phyloP scores from a whole-genome alignment of 345 rosid species.

The Viola odorata region DNA sequence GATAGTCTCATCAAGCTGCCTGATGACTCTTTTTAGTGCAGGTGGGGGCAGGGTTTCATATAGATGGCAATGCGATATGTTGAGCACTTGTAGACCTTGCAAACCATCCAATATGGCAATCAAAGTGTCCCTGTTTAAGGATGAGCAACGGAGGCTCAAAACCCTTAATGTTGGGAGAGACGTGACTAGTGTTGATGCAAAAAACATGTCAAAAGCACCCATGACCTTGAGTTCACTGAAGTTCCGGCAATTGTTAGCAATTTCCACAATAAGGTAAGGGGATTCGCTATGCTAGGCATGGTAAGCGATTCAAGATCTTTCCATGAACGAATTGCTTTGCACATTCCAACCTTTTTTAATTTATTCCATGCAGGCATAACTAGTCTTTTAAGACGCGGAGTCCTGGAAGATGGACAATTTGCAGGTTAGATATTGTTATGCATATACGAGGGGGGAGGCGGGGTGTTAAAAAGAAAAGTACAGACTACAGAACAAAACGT shows the following conservation, averaged over 20 bases:
- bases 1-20: conserved; percentile 44
- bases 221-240: conserved; percentile 68
- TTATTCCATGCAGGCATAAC: conserved; percentile 89
- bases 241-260: conserved; percentile 56
- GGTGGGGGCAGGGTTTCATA: conserved; percentile 41
- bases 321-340: conserved; percentile 67
- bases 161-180: conserved; percentile 49
- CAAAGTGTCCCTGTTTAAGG: conserved; percentile 52
- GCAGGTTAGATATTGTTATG: neutral
- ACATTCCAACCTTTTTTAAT: conserved; percentile 62
- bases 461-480: neutral
- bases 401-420: conserved; percentile 33
- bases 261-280: conserved; percentile 61
- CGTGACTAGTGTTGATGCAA: conserved; percentile 38
- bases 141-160: conserved; percentile 69
- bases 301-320: conserved; percentile 77
- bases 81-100: conserved; percentile 56
- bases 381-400: conserved; percentile 53
- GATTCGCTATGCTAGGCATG: conserved; percentile 77
- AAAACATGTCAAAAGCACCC: conserved; percentile 59
- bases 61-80: conserved; percentile 71
- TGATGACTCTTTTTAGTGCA: conserved; percentile 32
- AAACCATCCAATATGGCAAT: conserved; percentile 51
- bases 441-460: too few relatives aligned
- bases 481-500: too few relatives aligned